These are phyloP conservation scores for Stentor roeselii DNA, from an alignment of 73 alveolate species.

Conservation along the genomic window DNA sequence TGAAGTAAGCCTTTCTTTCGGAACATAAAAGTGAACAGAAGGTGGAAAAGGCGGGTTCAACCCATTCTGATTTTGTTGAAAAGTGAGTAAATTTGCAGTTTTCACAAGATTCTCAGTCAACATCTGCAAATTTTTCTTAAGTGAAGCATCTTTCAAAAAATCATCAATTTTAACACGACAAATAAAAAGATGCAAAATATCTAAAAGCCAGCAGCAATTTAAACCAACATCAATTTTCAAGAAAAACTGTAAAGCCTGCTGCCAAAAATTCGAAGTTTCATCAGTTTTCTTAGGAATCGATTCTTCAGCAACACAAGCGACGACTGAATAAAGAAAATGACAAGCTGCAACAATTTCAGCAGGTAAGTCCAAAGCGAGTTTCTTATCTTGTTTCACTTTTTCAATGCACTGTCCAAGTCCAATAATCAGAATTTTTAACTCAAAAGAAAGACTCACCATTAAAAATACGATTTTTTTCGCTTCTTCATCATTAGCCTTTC, in stretches of 20 bases:
- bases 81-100: background rate
- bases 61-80: background rate
- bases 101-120: background rate
- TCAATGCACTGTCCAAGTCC: background rate
- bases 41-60: background rate
- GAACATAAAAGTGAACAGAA: background rate
- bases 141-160: background rate
- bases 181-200: background rate
- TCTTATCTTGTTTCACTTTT: background rate
- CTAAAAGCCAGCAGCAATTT: background rate
- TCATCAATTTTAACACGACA: conserved; percentile 12
- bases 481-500: background rate
- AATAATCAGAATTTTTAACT: no score
- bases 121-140: background rate
- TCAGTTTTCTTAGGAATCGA: background rate
- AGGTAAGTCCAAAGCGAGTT: no score
- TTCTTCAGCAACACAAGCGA: background rate
- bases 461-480: background rate
- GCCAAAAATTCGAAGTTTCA: background rate
- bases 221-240: background rate
- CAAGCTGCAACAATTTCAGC: background rate
- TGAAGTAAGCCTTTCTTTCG: background rate
- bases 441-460: background rate
- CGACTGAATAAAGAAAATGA: background rate
- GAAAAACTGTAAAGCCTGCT: background rate